Base-by-base conservation (phyloP, 2,329 filamentous ascomycete species). In the Fusarium sp. region DNA sequence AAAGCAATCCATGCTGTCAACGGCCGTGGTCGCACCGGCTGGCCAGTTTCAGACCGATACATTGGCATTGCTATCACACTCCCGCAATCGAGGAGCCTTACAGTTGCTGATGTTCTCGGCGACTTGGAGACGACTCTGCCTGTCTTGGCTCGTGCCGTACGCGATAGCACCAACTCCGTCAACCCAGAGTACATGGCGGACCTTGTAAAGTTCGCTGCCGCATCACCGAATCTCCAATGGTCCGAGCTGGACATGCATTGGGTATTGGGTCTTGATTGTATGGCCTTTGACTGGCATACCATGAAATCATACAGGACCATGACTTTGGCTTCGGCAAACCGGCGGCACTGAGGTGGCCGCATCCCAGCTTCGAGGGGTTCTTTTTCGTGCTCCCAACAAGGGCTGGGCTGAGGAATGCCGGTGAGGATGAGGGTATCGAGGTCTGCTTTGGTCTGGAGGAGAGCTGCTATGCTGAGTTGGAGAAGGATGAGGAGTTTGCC, bases 1-100 rank as follows among this genome's bases (percentile, higher is more conserved):
- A 58, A 61, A 6, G 43, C 62, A 8, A 52, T 65, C 13, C 59
- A 65, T 11, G 62, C 62, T 6, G 44, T 65, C 1, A 58, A 65
- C 13, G 53, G 53, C 4, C 56, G 34, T 26, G 60, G 44, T 19
- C 50, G 36, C 3, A 43, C 25, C 11, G 49, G 39, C 6, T 29
- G 34, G 5, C 48, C 62, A 2, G 13, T 60, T 5, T 45, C 59
- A 2, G 51, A 60, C n/a, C 51, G 55, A 7, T 65, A 48, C 15
- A 43, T 61, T 3, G 59, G 55, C 1, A 47, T 47, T 7, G 55
- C 40, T 3, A 56, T 56, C 8, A 46, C 56, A 2, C 35, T 52
- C 6, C 55, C 47, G 0, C 59, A 50, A 9, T 63, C 55, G 1
- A 36, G 51, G 26, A 41, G 9, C 3, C 15, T 63, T 2, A 25